A percentile compares a stretch with the other conserved stretches of the same genome.
Evolutionary conservation across 2,329 filamentous ascomycete species (phyloP).

Genomic region (Chaetoscypha palmicola): DNA sequence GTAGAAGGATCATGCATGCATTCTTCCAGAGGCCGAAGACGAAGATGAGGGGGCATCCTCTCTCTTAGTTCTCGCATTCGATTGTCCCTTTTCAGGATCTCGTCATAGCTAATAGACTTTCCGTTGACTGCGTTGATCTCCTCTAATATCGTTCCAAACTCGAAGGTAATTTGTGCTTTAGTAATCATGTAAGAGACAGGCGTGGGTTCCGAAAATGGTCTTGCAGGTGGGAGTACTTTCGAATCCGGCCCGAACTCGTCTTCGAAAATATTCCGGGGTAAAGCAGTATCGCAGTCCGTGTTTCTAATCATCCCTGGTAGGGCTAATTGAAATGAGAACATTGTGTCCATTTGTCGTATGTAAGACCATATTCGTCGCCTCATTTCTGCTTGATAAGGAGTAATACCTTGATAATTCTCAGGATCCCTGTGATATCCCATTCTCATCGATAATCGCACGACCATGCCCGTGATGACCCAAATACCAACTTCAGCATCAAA

Average conservation of each 20-base stretch:
- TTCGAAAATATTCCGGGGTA: constrained; percentile 74
- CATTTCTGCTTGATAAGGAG: constrained; percentile 74
- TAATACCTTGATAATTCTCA: constrained; percentile 64
- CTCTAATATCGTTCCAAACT: constrained; percentile 67
- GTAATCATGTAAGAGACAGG: constrained; percentile 74
- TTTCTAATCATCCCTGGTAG: constrained; percentile 61
- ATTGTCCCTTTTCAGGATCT: constrained; percentile 55
- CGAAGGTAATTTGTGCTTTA: constrained; percentile 55
- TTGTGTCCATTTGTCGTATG: constrained; percentile 64
- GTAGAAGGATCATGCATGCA: constrained; percentile 72
- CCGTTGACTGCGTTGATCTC: constrained; percentile 47
- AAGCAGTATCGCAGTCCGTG: constrained; percentile 66
- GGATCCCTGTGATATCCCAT: constrained; percentile 65
- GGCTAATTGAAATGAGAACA: constrained; percentile 68
- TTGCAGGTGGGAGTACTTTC: constrained; percentile 58
- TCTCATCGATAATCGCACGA: constrained; percentile 47
- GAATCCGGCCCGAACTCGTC: constrained; percentile 69
- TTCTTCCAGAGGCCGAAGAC: constrained; percentile 67
- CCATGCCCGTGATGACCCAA: constrained; percentile 46
- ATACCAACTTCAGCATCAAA: constrained; percentile 59
- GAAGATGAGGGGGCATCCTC: constrained; percentile 72
- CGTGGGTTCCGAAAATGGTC: constrained; percentile 63
- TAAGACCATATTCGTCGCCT: constrained; percentile 61
- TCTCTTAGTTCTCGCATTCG: constrained; percentile 54
- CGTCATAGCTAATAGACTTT: constrained; percentile 53